phyloP scores from a whole-genome alignment of 1,139 yeast genomes.

The Blastobotrys malaysiensis region DNA sequence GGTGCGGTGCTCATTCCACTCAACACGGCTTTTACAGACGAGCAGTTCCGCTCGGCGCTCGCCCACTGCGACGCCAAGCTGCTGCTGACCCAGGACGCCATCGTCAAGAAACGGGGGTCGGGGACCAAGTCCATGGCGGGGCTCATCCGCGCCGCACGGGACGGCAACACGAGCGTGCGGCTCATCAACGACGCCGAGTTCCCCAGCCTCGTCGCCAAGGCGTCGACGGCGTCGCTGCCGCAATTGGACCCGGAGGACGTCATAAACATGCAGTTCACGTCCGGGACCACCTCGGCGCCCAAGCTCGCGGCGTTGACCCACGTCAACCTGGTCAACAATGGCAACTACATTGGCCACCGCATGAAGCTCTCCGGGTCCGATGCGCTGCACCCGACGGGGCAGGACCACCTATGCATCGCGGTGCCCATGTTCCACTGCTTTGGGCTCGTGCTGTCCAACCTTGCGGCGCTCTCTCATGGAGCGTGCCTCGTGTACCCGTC shows the following conservation, averaged over 20 bases:
- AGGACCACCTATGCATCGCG: constrained; percentile 31
- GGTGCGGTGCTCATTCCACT: constrained; percentile 33
- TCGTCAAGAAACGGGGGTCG: constrained; percentile 6
- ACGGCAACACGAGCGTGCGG: constrained; percentile 2
- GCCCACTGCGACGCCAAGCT: constrained; percentile 24
- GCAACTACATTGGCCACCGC: constrained; percentile 26
- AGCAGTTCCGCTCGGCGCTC: constrained; percentile 28
- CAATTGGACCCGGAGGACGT: constrained; percentile 19
- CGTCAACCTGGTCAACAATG: constrained; percentile 30
- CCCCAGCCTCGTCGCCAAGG: constrained; percentile 9
- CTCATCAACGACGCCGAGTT: constrained; percentile 8
- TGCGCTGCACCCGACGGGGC: constrained; percentile 26
- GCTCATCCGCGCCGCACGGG: constrained; percentile 6
- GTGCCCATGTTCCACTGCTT: constrained; percentile 36
- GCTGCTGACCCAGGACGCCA: constrained; percentile 24
- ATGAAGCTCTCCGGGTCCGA: constrained; percentile 27
- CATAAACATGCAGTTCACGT: constrained; percentile 33
- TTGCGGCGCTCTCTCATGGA: constrained; percentile 29
- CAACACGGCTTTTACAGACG: constrained; percentile 32
- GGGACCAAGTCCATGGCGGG: constrained; percentile 3
- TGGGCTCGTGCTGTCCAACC: constrained; percentile 33
- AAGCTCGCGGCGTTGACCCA: constrained; percentile 31
- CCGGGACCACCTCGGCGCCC: constrained; percentile 32
- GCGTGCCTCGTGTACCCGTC: constrained; percentile 30
- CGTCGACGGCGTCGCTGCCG: background rate